Evolutionary conservation across 192 early-diverging fungal species (phyloP), one percentile per base, ranked within the genome.

Genomic region (Podila verticillata): DNA sequence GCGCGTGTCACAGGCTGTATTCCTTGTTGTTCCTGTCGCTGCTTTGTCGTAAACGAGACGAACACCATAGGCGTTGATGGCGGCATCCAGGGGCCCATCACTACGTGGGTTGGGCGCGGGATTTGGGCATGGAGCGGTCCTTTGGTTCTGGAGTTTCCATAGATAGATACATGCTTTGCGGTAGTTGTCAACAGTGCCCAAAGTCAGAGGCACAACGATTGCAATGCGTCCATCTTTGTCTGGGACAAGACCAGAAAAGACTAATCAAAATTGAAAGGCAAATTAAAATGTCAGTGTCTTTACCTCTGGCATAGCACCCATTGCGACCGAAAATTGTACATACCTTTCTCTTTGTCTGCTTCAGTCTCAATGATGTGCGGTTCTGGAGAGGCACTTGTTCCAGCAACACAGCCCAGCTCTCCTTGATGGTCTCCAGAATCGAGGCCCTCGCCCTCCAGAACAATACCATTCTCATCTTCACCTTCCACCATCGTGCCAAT

Each of bases 101-200:
- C 48, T 22, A n/a, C 62, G 65, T 19, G 73, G 66, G 48, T 75
- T 63, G 9, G 66, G 44, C 30, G 60, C 73, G 12, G 54, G 59
- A 48, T 58, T 75, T 2, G 73, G 73, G 29, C 24, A 63, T 7
- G 61, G 7, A 2, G 61, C 61, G 19, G 49, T 44, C 29, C 32
- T n/a, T 57, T 39, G n/a, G 1, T 7, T 17, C 47, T 73, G 71
- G 4, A 51, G 51, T 29, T 29, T 20, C 72, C 72, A 73, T 48
- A 73, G 28, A 30, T 60, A 61, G 19, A 66, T 26, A n/a, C 65
- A 28, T 1, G 72, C 64, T 31, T 66, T 73, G 20, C 61, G 3
- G 51, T 26, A 22, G 39, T 57, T 64, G 24, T 64, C 62, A 4
- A 64, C 70, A 10, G 70, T 30, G 20, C 51, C 70, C 28, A 30